Conservation (phyloP, 345 rosid species). For the Leavenworthia alabamica region DNA sequence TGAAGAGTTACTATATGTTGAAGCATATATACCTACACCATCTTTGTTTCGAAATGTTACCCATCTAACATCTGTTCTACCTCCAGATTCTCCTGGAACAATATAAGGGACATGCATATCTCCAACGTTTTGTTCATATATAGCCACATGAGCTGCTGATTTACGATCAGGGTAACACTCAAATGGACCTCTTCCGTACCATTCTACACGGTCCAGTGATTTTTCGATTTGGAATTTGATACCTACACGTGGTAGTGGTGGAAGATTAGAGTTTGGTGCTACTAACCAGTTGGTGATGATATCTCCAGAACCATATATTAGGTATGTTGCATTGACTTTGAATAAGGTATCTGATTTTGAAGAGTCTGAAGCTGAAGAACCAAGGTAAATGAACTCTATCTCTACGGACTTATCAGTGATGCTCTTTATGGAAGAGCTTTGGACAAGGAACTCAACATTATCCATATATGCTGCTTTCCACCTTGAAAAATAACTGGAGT, state of each 20-base stretch:
- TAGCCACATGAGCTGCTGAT: conserved; percentile 79
- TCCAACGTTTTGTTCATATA: conserved; percentile 53
- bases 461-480: conserved; percentile 75
- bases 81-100: conserved; percentile 86
- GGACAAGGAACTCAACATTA: conserved; percentile 41
- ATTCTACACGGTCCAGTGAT: conserved; percentile 55
- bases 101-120: conserved; percentile 93
- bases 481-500: conserved; percentile 60
- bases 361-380: conserved; percentile 22
- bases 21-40: conserved; percentile 77
- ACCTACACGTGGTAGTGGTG: conserved; percentile 90
- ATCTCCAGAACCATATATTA: conserved; percentile 68
- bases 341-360: conserved; percentile 43
- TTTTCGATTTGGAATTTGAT: conserved; percentile 67
- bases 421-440: conserved; percentile 55
- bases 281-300: conserved; percentile 58
- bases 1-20: conserved; percentile 59
- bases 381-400: conserved; percentile 49
- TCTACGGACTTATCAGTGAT: conserved; percentile 40
- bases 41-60: conserved; percentile 63
- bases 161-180: conserved; percentile 98
- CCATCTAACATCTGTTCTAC: conserved; percentile 96
- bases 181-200: conserved; percentile 97
- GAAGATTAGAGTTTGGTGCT: conserved; percentile 61
- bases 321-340: conserved; percentile 47